Evolutionary conservation across 495 filamentous ascomycete genomes (phyloP), one percentile per base, ranked within the genome.

Genomic region (Cetradonia linearis): DNA sequence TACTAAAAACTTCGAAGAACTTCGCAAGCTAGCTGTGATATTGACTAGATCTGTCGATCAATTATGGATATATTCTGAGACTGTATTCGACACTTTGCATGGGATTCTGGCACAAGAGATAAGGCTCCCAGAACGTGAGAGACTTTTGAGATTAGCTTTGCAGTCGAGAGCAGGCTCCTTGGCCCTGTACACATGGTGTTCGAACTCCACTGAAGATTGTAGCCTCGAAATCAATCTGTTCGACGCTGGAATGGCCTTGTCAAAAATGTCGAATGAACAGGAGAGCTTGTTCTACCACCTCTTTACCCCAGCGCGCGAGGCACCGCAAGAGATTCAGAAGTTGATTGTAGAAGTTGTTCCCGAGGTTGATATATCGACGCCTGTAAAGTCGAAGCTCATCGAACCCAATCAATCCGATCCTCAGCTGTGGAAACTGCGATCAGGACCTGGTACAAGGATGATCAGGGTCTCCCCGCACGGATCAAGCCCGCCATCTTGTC

Each of bases 21-120:
- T 53, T 53, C 49, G 20, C 6, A 34, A 53, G 10, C n/a, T 53
- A 30, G 18, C 30, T 33, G 31, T 7, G 20, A 8, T 8, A 27
- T 28, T 61, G 25, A 55, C 37, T 30, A 47, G 5, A 55, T 55
- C 59, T 6, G 37, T 64, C 2, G 62, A 64, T 30, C 34, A 56
- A 14, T 31, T 64, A 10, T 62, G 59, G 62, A 61, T 50, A 14
- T 64, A 62, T 40, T 48, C 62, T 2, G 62, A 64, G 31, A 56
- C 25, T 25, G 44, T 50, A 6, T 64, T 64, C 25, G 59, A 58
- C 47, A 61, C 62, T 27, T 52, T 44, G 5, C 62, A 64, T 55
- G 62, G 54, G 0, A 18, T 63, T 13, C 31, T 60, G 2, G 20
- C n/a, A 14, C 37, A 56, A 2, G 33, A 42, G 2, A 40, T 7